Base-by-base conservation (phyloP, 2,329 filamentous ascomycete species). In the Nigrospora oryzae region DNA sequence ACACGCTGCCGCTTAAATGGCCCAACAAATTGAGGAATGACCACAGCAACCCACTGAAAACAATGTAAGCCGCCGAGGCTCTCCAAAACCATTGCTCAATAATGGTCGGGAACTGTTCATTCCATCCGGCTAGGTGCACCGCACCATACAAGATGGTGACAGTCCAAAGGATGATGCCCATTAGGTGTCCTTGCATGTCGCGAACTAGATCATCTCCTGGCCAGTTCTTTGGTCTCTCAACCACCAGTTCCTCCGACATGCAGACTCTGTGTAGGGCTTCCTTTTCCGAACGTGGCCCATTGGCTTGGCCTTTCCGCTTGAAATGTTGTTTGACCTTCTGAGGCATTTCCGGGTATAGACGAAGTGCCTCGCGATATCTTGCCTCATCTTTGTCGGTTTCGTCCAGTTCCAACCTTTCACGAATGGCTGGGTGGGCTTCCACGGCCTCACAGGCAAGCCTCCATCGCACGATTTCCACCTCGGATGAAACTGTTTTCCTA, bases 61-160 rank as follows among this genome's bases (percentile, higher is more conserved):
- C 46, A 10, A 55, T 53, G 40, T 56, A 53, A 1, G 50, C 34
- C 12, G 54, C 43, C 11, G 44, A 49, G 3, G 43, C 46, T 5
- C 55, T 43, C 52, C 56, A 59, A 14, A 58, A 35, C 44, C 48
- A 56, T 38, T 34, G 33, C 36, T 60, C 59, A 3, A 45, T 23
- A 4, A 31, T 23, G 12, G 49, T 52, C 1, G 56, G 53, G 40
- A 58, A 61, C 40, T 57, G 47, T 17, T 57, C 52, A 19, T 56
- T 52, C 56, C 56, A 60, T 8, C 51, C 56, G 2, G 51, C 48
- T 10, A 53, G 40, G 38, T 59, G 58, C 4, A 59, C 36, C 17
- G 37, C 38, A 16, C 47, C 44, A 15, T 46, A 44, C 5, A 16
- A n/a, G 13, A 17, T 31, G 32, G 37, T 48, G 10, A 41, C 44